Evolutionary conservation across 1,139 yeast species (phyloP), one percentile per base, ranked within the genome.

Genomic region (Yamadazyma spencermartinsiae): DNA sequence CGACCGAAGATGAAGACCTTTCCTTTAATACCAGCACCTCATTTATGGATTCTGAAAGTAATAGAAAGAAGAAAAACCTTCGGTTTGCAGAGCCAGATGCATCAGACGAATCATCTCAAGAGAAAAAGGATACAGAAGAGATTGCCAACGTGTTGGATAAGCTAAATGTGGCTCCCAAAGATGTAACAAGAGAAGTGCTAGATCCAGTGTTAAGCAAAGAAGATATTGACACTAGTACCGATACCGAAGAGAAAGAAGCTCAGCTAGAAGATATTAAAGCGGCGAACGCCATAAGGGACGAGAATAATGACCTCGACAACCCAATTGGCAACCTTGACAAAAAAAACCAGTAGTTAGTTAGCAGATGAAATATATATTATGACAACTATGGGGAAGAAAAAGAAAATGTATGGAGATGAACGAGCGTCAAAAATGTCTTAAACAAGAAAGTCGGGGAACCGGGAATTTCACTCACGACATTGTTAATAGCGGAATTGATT

Each of bases 1-100:
- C 16, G 3, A 30, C 18, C 9, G 33, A 30, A 30, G 54, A 47
- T 18, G 45, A 44, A 16, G 37, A 42, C n/a, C 8, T 11, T 12
- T 26, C 7, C 14, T 14, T 10, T 11, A 14, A 28, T 16, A 28
- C 31, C n/a, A 16, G 20, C 7, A 12, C 15, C n/a, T n/a, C n/a
- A n/a, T n/a, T n/a, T 12, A 14, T 28, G 8, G 31, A 28, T 4
- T 7, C 8, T 38, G 49, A 41, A 17, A 31, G 42, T 16, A 37
- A 52, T 4, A 50, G 50, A 30, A 60, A 57, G 50, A 58, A 67
- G 39, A 70, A 68, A 54, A 63, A 62, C 39, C 61, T 72, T 34
- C 49, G 76, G 38, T 72, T 72, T 51, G 73, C 66, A 8, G 75
- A 68, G 30, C 50, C 49, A 17, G 45, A 39, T 16, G 35, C 30